These are phyloP conservation scores for Serendipita vermifera DNA, from an alignment of 768 basidiomycete genomes.

Conservation along the genomic window DNA sequence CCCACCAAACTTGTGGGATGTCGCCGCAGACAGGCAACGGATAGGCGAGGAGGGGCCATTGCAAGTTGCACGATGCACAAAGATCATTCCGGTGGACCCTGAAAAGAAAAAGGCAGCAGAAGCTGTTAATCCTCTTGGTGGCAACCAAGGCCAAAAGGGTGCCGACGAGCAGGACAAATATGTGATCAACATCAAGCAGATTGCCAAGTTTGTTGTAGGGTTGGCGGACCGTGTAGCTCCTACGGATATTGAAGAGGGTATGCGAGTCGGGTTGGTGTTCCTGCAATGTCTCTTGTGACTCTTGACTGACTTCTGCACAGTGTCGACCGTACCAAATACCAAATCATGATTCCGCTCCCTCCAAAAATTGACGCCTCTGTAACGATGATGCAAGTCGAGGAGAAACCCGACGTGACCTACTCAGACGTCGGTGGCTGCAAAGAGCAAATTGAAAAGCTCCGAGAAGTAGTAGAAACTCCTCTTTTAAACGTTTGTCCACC, in stretches of 20 bases:
- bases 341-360: constrained; percentile 95
- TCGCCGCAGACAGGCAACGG: constrained; percentile 80
- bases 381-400: constrained; percentile 99
- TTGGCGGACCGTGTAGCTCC: constrained; percentile 92
- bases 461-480: constrained; percentile 96
- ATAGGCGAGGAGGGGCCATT: constrained; percentile 88
- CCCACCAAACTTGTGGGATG: constrained; percentile 94
- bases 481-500: constrained; percentile 62
- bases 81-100: constrained; percentile 80
- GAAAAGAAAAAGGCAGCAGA: constrained; percentile 65
- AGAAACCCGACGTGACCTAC: constrained; percentile 96
- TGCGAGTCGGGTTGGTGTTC: constrained; percentile 86
- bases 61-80: constrained; percentile 96
- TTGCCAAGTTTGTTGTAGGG: constrained; percentile 98
- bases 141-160: constrained; percentile 78
- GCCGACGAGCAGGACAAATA: constrained; percentile 99
- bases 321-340: constrained; percentile 92
- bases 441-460: constrained; percentile 97
- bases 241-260: constrained; percentile 99
- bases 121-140: constrained; percentile 65
- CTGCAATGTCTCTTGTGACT: background rate
- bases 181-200: constrained; percentile 99
- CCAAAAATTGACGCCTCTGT: constrained; percentile 99
- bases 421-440: constrained; percentile 98
- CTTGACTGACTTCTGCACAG: constrained; percentile 28